Evolutionary conservation across 805 yeast species (phyloP).

Genomic region (Priceomyces medius): DNA sequence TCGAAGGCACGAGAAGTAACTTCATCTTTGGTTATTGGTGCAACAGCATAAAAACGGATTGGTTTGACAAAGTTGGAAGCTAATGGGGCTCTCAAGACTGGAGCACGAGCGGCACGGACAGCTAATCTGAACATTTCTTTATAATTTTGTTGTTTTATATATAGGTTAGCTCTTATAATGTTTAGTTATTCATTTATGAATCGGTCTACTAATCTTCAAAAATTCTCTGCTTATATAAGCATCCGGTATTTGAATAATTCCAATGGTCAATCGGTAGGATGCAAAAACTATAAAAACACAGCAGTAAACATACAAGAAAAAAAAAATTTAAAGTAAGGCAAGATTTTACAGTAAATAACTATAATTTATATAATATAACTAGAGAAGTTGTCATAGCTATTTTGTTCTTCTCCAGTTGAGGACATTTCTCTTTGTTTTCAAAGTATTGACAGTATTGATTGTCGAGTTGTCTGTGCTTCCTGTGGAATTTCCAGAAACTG

Average conservation of each 20-base stretch:
- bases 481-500: background rate
- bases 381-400: background rate
- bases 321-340: no score
- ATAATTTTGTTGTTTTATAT: background rate
- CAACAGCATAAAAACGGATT: constrained; percentile 56
- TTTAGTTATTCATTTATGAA: background rate
- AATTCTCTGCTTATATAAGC: constrained; percentile 4
- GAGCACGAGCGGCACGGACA: constrained; percentile 39
- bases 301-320: no score
- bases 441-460: background rate
- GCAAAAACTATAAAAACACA: no score
- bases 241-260: background rate
- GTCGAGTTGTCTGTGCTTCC: constrained; percentile 7
- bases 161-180: background rate
- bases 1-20: constrained; percentile 79
- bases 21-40: constrained; percentile 71
- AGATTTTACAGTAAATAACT: no score
- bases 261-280: background rate
- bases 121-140: constrained; percentile 54
- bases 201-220: constrained; percentile 1
- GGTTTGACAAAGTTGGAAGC: constrained; percentile 28
- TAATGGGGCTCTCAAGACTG: constrained; percentile 31
- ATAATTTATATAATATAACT: no score
- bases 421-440: constrained; percentile 21
- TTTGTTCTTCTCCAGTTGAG: constrained; percentile 25